Percentiles rank a stretch among this genome's conserved stretches.
These are phyloP conservation scores for Binderoboletus segoi DNA, from an alignment of 1,284 basidiomycete species.

Conservation along the genomic window DNA sequence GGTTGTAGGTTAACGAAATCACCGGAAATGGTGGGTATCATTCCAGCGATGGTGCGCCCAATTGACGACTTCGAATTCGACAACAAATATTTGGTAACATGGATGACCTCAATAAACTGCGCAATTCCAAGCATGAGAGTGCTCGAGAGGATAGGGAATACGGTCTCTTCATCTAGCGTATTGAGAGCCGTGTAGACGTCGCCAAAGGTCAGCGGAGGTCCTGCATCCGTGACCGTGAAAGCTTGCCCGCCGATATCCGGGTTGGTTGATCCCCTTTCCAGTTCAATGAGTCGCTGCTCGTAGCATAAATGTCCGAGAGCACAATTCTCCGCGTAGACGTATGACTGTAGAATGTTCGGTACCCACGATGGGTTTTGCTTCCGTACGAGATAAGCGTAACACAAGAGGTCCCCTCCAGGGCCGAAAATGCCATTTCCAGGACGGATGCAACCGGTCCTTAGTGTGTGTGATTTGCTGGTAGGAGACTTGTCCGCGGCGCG, in stretches of 20 bases:
- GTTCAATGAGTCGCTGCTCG: slow-evolving; percentile 62
- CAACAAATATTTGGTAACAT: slow-evolving; percentile 48
- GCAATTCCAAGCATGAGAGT: slow-evolving; percentile 58
- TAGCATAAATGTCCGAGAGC: slow-evolving; percentile 70
- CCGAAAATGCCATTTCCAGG: slow-evolving; percentile 78
- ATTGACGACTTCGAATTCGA: slow-evolving; percentile 32
- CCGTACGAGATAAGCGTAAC: slow-evolving; percentile 60
- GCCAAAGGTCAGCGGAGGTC: slow-evolving; percentile 59
- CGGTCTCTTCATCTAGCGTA: slow-evolving; percentile 52
- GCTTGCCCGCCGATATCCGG: slow-evolving; percentile 72
- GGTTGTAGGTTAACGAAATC: slow-evolving; percentile 71
- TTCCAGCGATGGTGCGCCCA: slow-evolving; percentile 36
- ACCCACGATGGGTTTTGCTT: slow-evolving; percentile 67
- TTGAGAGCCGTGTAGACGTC: slow-evolving; percentile 57
- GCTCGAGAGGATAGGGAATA: slow-evolving; percentile 55
- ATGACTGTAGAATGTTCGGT: slow-evolving; percentile 56
- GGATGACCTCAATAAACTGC: slow-evolving; percentile 56
- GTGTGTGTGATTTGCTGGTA: slow-evolving; percentile 34
- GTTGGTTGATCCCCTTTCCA: slow-evolving; percentile 43
- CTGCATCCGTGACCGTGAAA: slow-evolving; percentile 65
- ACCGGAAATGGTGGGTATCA: slow-evolving; percentile 53
- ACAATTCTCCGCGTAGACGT: slow-evolving; percentile 74
- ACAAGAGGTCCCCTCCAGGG: slow-evolving; percentile 69
- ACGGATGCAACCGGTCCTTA: slow-evolving; percentile 70
- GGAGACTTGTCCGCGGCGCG: slow-evolving; percentile 51